These are phyloP conservation scores for Cercospora sesami DNA, from an alignment of 2,329 filamentous ascomycete genomes.

Conservation along the genomic window DNA sequence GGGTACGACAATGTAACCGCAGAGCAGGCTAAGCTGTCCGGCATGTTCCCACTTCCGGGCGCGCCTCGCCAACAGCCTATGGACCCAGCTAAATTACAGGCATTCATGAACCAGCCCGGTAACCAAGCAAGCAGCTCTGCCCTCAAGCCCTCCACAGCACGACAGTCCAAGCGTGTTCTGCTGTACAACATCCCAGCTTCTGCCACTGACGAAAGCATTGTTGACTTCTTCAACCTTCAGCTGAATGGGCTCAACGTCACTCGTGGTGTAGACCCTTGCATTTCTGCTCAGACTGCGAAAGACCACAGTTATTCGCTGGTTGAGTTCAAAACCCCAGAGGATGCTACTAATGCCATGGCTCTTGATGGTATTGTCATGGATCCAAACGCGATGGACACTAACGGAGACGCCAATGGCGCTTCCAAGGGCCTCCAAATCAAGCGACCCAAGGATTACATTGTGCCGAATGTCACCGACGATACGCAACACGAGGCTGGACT, in stretches of 20 bases:
- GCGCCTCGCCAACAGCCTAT: constrained; percentile 92
- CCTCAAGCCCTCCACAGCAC: constrained; percentile 87
- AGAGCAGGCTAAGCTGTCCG: constrained; percentile 95
- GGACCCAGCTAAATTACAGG: constrained; percentile 90
- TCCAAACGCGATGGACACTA: constrained; percentile 57
- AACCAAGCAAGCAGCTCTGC: constrained; percentile 70
- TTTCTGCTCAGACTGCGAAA: constrained; percentile 76
- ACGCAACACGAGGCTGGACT: constrained; percentile 72
- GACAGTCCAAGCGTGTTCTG: constrained; percentile 90
- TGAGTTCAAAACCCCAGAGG: constrained; percentile 83
- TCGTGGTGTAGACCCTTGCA: constrained; percentile 78
- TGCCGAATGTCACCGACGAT: constrained; percentile 75
- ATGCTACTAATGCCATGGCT: constrained; percentile 87
- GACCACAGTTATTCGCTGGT: constrained; percentile 80
- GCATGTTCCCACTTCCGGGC: constrained; percentile 97
- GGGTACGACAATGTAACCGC: constrained; percentile 98
- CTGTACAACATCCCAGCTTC: constrained; percentile 75
- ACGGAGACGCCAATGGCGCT: constrained; percentile 56
- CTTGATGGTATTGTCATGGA: constrained; percentile 88
- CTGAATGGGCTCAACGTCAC: constrained; percentile 95
- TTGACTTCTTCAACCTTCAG: constrained; percentile 91
- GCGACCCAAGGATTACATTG: constrained; percentile 95
- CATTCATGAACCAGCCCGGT: constrained; percentile 88
- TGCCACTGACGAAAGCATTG: constrained; percentile 72
- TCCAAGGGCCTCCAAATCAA: constrained; percentile 68